These are phyloP conservation scores for Ogataea sp. DNA, from an alignment of 805 yeast species.

Conservation along the genomic window DNA sequence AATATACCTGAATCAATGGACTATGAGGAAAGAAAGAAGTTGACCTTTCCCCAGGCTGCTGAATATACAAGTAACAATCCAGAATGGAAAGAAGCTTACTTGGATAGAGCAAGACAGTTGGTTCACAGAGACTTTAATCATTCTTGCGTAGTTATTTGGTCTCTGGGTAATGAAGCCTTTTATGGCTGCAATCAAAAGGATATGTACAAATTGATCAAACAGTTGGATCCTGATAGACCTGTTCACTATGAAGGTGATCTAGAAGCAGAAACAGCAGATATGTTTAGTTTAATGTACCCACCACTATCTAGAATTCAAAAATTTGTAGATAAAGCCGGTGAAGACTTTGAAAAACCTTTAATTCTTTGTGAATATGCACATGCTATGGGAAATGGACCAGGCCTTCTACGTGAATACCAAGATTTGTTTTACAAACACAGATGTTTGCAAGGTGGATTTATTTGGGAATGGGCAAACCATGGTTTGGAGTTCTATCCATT, in stretches of 20 bases:
- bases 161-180: slow-evolving; percentile 31
- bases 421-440: slow-evolving; percentile 23
- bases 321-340: slow-evolving; percentile 10
- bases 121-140: slow-evolving; percentile 26
- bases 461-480: slow-evolving; percentile 34
- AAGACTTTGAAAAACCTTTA: slow-evolving; percentile 18
- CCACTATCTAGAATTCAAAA: slow-evolving; percentile 13
- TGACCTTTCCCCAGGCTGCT: slow-evolving; percentile 11
- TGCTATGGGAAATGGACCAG: slow-evolving; percentile 33
- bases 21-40: slow-evolving; percentile 2
- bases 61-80: slow-evolving; percentile 23
- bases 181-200: slow-evolving; percentile 24
- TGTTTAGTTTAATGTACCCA: slow-evolving; percentile 27
- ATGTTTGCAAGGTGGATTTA: slow-evolving; percentile 27
- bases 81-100: slow-evolving; percentile 25
- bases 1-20: slow-evolving; percentile 2
- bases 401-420: slow-evolving; percentile 24
- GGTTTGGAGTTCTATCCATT: slow-evolving; percentile 17
- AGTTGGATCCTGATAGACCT: slow-evolving; percentile 21
- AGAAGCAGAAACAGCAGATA: slow-evolving; percentile 20
- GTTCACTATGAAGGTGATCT: slow-evolving; percentile 28
- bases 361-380: slow-evolving; percentile 30
- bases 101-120: slow-evolving; percentile 25
- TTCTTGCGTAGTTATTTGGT: slow-evolving; percentile 28
- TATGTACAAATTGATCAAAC: slow-evolving; percentile 21